These are phyloP conservation scores for Kockovaella imperatae DNA, from an alignment of 768 basidiomycete genomes.

Conservation along the genomic window DNA sequence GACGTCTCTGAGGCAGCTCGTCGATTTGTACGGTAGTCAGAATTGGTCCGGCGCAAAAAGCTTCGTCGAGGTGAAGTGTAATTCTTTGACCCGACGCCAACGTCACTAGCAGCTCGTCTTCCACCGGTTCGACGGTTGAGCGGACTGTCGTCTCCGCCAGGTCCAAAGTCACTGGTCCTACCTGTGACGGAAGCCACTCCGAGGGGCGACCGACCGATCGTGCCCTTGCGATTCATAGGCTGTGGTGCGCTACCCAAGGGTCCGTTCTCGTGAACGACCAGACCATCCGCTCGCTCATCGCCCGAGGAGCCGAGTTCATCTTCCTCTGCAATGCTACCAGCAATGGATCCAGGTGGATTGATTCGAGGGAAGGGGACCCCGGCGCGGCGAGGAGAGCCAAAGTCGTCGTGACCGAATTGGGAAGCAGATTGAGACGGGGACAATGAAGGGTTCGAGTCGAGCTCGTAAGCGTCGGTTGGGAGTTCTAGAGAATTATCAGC, in stretches of 20 bases:
- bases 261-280: slow-evolving; percentile 43
- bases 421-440: slow-evolving; percentile 45
- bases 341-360: slow-evolving; percentile 26
- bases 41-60: slow-evolving; percentile 33
- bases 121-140: slow-evolving; percentile 21
- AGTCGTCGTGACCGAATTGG: slow-evolving; percentile 37
- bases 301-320: slow-evolving; percentile 39
- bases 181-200: slow-evolving; percentile 33
- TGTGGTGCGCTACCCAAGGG: slow-evolving; percentile 12
- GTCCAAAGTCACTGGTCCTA: slow-evolving; percentile 3
- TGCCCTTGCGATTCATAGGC: slow-evolving; percentile 1
- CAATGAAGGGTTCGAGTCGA: slow-evolving; percentile 43
- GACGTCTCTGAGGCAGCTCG: slow-evolving; percentile 30
- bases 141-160: slow-evolving; percentile 7
- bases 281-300: slow-evolving; percentile 26
- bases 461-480: slow-evolving; percentile 37
- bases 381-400: slow-evolving; percentile 7
- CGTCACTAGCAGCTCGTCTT: slow-evolving; percentile 38
- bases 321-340: slow-evolving; percentile 42
- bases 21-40: slow-evolving; percentile 16
- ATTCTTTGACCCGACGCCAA: slow-evolving; percentile 32
- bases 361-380: slow-evolving; percentile 18
- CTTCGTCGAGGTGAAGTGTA: slow-evolving; percentile 31
- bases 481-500: slow-evolving; percentile 13
- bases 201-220: slow-evolving; percentile 21